phyloP scores from a whole-genome alignment of 2,329 filamentous ascomycete species.

The Calcarisporium arbuscula region DNA sequence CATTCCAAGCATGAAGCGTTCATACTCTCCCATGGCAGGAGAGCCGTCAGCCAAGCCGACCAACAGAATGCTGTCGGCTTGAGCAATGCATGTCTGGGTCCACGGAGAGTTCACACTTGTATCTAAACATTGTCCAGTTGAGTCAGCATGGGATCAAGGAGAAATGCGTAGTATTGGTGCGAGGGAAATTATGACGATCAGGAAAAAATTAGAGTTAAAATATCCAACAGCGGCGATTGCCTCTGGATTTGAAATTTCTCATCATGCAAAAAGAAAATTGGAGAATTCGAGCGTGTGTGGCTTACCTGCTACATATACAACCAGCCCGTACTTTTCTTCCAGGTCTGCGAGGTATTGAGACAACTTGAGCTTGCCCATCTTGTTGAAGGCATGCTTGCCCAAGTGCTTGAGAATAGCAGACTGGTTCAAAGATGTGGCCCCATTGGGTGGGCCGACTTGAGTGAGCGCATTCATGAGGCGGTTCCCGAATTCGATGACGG shows the following conservation, averaged over 20 bases:
- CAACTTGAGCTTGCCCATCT: constrained; percentile 93
- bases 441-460: constrained; percentile 84
- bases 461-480: constrained; percentile 79
- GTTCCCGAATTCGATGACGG: constrained; percentile 91
- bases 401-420: constrained; percentile 90
- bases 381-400: constrained; percentile 91
- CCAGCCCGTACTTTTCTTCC: constrained; percentile 93
- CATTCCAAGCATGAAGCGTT: constrained; percentile 91
- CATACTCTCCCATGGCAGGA: constrained; percentile 88
- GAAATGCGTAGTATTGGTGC: constrained; percentile 2
- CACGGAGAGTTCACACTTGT: constrained; percentile 96
- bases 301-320: constrained; percentile 83
- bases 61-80: constrained; percentile 92
- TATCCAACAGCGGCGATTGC: constrained; percentile 48
- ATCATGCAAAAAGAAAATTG: constrained; percentile 35
- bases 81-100: constrained; percentile 96
- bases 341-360: constrained; percentile 94
- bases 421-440: constrained; percentile 88
- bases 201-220: constrained; percentile 65
- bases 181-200: constrained; percentile 31
- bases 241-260: constrained; percentile 45
- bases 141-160: constrained; percentile 23
- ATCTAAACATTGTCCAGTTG: constrained; percentile 48
- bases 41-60: constrained; percentile 88
- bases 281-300: constrained; percentile 10